These are phyloP conservation scores for Pythium sp. DNA, from an alignment of 352 stramenopile species.

Conservation along the genomic window DNA sequence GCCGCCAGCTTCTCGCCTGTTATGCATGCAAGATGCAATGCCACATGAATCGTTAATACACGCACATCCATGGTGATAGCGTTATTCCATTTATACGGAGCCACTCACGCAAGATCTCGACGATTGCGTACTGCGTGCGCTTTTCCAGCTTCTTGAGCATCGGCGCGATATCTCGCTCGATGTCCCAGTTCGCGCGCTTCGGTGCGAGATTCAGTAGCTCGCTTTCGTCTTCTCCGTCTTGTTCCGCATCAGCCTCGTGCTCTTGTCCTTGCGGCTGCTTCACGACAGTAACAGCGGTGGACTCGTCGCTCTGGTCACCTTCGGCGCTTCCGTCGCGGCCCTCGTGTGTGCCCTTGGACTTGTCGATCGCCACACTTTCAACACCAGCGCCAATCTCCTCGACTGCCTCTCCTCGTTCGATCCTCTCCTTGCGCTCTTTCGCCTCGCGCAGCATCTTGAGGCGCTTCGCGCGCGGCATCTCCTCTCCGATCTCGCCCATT, in stretches of 20 bases:
- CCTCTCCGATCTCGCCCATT: slow-evolving; percentile 43
- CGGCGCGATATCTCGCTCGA: slow-evolving; percentile 82
- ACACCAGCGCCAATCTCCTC: slow-evolving; percentile 13
- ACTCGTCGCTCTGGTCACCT: slow-evolving; percentile 13
- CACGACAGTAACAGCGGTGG: neutral
- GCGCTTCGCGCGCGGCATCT: slow-evolving; percentile 78
- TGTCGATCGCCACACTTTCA: slow-evolving; percentile 14
- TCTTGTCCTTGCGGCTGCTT: slow-evolving; percentile 20
- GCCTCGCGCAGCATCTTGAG: slow-evolving; percentile 83
- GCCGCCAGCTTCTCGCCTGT: slow-evolving; percentile 80
- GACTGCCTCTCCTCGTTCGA: slow-evolving; percentile 29
- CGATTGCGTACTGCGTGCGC: slow-evolving; percentile 82
- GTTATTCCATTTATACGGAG: neutral
- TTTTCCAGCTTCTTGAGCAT: slow-evolving; percentile 87
- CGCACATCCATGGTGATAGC: neutral
- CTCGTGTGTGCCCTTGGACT: slow-evolving; percentile 13
- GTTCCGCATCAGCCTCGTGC: slow-evolving; percentile 19
- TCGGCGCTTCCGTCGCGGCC: neutral
- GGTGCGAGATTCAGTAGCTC: slow-evolving; percentile 74
- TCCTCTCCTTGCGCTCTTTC: slow-evolving; percentile 70
- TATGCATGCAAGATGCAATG: neutral
- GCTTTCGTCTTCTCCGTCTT: slow-evolving; percentile 50
- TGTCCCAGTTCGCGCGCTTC: slow-evolving; percentile 86
- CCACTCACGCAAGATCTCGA: slow-evolving; percentile 80
- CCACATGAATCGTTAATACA: neutral